Evolutionary conservation across 2,329 filamentous ascomycete genomes (phyloP).

Genomic region (Mollisiaceae sp.): DNA sequence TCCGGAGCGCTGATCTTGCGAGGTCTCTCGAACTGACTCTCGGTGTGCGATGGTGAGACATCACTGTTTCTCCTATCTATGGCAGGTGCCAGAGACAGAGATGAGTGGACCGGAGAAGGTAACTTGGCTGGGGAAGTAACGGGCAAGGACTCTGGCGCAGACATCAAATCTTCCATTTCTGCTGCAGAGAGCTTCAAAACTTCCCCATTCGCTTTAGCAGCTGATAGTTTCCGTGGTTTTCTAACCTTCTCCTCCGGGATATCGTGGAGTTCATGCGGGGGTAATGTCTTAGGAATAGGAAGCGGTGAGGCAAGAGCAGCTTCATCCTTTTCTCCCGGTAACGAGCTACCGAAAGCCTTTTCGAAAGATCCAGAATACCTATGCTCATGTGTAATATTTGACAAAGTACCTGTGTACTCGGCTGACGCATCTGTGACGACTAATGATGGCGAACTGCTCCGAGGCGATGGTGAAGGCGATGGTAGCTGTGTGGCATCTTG

Average conservation of each 20-base stretch:
- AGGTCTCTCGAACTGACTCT: constrained; percentile 23
- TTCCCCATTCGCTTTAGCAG: constrained; percentile 42
- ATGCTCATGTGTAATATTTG: constrained; percentile 25
- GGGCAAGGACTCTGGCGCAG: constrained; percentile 62
- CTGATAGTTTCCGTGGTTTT: constrained; percentile 32
- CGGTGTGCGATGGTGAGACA: constrained; percentile 23
- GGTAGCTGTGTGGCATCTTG: constrained; percentile 34
- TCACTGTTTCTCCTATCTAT: constrained; percentile 24
- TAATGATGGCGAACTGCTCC: constrained; percentile 34
- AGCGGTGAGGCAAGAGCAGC: constrained; percentile 27
- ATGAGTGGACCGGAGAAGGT: constrained; percentile 38
- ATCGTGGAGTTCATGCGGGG: constrained; percentile 37
- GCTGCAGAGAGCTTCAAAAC: constrained; percentile 61
- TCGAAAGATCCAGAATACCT: constrained; percentile 29
- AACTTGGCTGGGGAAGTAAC: constrained; percentile 50
- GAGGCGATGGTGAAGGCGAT: constrained; percentile 35
- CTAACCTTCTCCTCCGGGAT: constrained; percentile 39
- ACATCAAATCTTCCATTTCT: constrained; percentile 63
- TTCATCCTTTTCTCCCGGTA: constrained; percentile 24
- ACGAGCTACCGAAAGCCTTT: constrained; percentile 11
- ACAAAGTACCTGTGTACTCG: constrained; percentile 24
- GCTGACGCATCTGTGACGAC: constrained; percentile 24
- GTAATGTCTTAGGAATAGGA: constrained; percentile 33
- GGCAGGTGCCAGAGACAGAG: constrained; percentile 40
- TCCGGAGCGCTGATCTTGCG: constrained; percentile 28